Base-by-base conservation (phyloP, 176 grass and related monocot genomes). In the Oryza glaberrima region DNA sequence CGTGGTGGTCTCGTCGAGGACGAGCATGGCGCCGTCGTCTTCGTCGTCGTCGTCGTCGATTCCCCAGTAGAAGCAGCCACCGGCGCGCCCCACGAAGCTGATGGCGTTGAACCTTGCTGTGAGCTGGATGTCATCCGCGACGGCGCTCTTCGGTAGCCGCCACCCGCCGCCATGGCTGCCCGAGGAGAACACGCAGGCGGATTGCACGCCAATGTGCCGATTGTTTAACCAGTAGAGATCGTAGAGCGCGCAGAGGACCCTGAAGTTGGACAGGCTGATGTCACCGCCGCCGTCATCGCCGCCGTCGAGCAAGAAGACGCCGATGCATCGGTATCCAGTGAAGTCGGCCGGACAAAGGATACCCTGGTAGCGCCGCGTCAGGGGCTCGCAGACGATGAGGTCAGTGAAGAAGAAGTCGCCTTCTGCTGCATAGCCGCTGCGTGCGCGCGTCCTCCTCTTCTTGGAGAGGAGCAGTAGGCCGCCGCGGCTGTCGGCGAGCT, bases 261-360 rank as follows among this genome's bases (percentile, higher is more conserved):
- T 67, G 3, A 81, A 81, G 47, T 54, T 81, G 1, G 65, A 54
- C 78, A 70, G 40, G 2, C 45, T 11, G 46, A 81, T 70, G 20
- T 44, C 0, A 43, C 15, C 15, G 4, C 44, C 13, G 5, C 13
- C 17, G 6, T 1, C 38, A 1, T 40, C 38, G 38, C 38, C 45
- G 66, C 78, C 78, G 46, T 81, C 66, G 19, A 81, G 78, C 11
- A 70, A 67, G 78, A 56, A 81, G 46, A 81, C 11, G 12, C 78
- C 78, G 11, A 81, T 47, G 78, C 73, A 81, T n/a, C 1, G 2
- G 3, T 51, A 20, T 20, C 17, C 17, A 7, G 6, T 7, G 6
- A 58, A 19, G 17, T 20, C 16, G 5, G 17, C 54, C 16, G 54
- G 54, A 58, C 17, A 58, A 8, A 20, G 17, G 40, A 79, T 66